These are phyloP conservation scores for Silene uniflora DNA, from an alignment of 148 eudicot genomes.

Conservation along the genomic window DNA sequence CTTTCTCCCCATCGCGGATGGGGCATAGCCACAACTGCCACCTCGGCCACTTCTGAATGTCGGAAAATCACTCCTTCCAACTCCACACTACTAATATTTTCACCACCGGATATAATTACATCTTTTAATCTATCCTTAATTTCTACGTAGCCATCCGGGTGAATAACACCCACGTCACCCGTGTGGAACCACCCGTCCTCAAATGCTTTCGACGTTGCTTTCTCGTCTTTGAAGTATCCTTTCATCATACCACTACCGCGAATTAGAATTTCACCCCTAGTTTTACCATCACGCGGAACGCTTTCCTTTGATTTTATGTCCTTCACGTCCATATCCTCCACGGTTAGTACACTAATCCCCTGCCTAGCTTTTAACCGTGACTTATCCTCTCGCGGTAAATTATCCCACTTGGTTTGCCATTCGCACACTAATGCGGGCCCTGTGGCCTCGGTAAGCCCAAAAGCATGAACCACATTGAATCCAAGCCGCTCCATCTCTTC, in stretches of 20 bases:
- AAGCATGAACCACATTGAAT: slow-evolving; percentile 77
- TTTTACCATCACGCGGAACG: slow-evolving; percentile 54
- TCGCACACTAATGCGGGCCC: slow-evolving; percentile 87
- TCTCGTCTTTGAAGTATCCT: slow-evolving; percentile 59
- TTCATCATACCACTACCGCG: slow-evolving; percentile 92
- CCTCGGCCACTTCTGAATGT: slow-evolving; percentile 54
- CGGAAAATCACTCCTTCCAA: slow-evolving; percentile 47
- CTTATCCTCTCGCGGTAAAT: slow-evolving; percentile 29
- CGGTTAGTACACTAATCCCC: slow-evolving; percentile 56
- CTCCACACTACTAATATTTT: slow-evolving; percentile 83
- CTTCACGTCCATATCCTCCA: slow-evolving; percentile 64
- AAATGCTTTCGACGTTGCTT: slow-evolving; percentile 51
- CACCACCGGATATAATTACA: slow-evolving; percentile 86
- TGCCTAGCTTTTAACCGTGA: slow-evolving; percentile 65
- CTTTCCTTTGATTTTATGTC: slow-evolving; percentile 41
- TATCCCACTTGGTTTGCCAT: slow-evolving; percentile 71
- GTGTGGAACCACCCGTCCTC: slow-evolving; percentile 67
- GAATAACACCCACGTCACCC: slow-evolving; percentile 79
- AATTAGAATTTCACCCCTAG: slow-evolving; percentile 67
- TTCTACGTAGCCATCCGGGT: slow-evolving; percentile 70
- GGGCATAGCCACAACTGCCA: slow-evolving; percentile 82
- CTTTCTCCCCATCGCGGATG: slow-evolving; percentile 83
- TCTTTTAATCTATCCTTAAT: slow-evolving; percentile 78
- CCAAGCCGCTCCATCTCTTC: slow-evolving; percentile 55
- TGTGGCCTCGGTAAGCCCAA: slow-evolving; percentile 85